Evolutionary conservation across 2,329 filamentous ascomycete species (phyloP).

Genomic region (Trichoderma harzianum): DNA sequence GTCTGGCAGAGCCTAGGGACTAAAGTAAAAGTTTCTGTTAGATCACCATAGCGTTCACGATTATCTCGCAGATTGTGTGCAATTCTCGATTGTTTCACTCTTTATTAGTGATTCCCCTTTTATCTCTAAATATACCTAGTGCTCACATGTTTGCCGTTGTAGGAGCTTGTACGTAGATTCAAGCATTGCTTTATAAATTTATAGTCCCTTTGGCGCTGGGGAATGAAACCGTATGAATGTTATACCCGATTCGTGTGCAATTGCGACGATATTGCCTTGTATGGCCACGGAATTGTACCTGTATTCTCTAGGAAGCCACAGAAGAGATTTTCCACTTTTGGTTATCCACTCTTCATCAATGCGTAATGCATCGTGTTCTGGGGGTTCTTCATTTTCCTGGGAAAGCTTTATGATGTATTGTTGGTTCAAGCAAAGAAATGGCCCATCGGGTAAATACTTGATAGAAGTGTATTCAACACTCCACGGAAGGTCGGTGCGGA

Average conservation of each 20-base stretch:
- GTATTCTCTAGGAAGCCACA: neutral
- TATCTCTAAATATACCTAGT: neutral
- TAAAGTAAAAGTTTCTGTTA: neutral
- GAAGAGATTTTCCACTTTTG: neutral
- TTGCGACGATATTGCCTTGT: neutral
- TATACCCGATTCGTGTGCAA: neutral
- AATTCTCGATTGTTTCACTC: neutral
- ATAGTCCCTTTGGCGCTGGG: neutral
- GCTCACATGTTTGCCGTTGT: neutral
- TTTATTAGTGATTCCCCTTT: fast-evolving
- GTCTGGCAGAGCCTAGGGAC: neutral
- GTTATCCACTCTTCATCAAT: neutral
- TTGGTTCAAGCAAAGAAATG: neutral
- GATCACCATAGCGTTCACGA: neutral
- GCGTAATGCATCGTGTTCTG: neutral
- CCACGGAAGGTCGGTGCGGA: too few species aligned
- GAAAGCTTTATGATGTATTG: neutral
- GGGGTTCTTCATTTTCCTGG: neutral
- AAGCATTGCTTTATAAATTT: neutral
- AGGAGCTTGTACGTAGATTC: too few species aligned
- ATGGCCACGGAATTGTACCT: neutral
- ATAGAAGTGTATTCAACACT: neutral
- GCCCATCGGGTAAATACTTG: neutral
- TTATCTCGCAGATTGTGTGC: neutral
- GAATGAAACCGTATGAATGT: neutral